Percentiles rank a stretch among this genome's conserved stretches.
Conservation (phyloP, 2,329 filamentous ascomycete species). For the Capronia coronata region DNA sequence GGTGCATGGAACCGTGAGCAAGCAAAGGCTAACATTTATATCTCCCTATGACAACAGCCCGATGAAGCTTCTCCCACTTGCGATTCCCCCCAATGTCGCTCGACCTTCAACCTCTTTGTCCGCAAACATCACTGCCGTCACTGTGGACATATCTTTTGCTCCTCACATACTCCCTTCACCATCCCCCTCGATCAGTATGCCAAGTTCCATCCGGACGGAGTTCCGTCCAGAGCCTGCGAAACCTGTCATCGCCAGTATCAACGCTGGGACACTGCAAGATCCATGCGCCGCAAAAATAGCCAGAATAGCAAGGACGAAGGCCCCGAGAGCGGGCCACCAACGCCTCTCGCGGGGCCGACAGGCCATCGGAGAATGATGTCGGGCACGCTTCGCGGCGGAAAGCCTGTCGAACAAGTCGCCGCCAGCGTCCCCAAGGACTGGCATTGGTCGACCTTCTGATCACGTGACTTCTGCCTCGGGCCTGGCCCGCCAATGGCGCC, state of each 20-base stretch:
- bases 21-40: slow-evolving; percentile 14
- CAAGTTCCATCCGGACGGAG: slow-evolving; percentile 55
- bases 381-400: slow-evolving; percentile 28
- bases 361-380: slow-evolving; percentile 26
- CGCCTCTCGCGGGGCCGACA: slow-evolving; percentile 19
- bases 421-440: slow-evolving; percentile 52
- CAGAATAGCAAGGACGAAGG: slow-evolving; percentile 31
- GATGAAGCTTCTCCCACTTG: slow-evolving; percentile 53
- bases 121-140: slow-evolving; percentile 62
- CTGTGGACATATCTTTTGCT: slow-evolving; percentile 60
- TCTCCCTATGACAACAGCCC: slow-evolving; percentile 43
- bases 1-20: slow-evolving; percentile 7
- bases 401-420: slow-evolving; percentile 44
- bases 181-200: slow-evolving; percentile 60
- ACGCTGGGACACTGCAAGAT: slow-evolving; percentile 48
- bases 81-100: slow-evolving; percentile 52
- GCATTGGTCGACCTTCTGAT: slow-evolving; percentile 58
- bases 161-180: slow-evolving; percentile 49
- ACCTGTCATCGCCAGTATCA: slow-evolving; percentile 54
- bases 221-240: slow-evolving; percentile 53
- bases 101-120: slow-evolving; percentile 54
- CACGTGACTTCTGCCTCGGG: neutral
- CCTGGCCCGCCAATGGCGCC: slow-evolving; percentile 2
- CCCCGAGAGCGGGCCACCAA: slow-evolving; percentile 21
- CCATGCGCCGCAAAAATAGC: slow-evolving; percentile 48